phyloP scores from a whole-genome alignment of 2,329 filamentous ascomycete species.

The Zymoseptoria tritici region DNA sequence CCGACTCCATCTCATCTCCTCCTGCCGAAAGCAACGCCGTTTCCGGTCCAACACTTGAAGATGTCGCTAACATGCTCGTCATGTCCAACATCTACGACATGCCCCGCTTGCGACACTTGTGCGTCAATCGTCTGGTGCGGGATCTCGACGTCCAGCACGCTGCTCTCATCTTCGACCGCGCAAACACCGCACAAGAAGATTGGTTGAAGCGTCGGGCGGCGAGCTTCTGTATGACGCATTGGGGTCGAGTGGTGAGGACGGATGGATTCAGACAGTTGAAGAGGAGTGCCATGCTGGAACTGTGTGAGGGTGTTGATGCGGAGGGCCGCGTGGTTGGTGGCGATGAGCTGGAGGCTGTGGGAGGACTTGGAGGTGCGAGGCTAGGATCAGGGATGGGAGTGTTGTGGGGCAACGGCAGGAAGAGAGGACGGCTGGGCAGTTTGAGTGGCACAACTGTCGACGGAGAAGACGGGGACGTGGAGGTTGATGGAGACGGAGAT shows the following conservation, averaged over 20 bases:
- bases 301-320: slow-evolving; percentile 87
- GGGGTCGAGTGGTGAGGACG: slow-evolving; percentile 88
- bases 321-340: slow-evolving; percentile 88
- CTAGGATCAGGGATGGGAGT: slow-evolving; percentile 34
- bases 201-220: slow-evolving; percentile 88
- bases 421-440: slow-evolving; percentile 37
- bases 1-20: slow-evolving; percentile 65
- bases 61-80: slow-evolving; percentile 88
- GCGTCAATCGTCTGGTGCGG: slow-evolving; percentile 79
- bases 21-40: slow-evolving; percentile 19
- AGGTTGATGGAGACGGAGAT: slow-evolving; percentile 21
- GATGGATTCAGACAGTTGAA: slow-evolving; percentile 76
- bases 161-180: slow-evolving; percentile 92
- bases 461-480: slow-evolving; percentile 32
- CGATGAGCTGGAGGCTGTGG: slow-evolving; percentile 65
- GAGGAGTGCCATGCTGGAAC: slow-evolving; percentile 72
- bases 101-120: slow-evolving; percentile 81
- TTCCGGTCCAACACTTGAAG: slow-evolving; percentile 55
- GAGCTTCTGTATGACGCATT: slow-evolving; percentile 82
- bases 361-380: slow-evolving; percentile 45
- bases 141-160: slow-evolving; percentile 93
- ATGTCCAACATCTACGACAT: slow-evolving; percentile 99
- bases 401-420: slow-evolving; percentile 32
- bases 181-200: slow-evolving; percentile 80
- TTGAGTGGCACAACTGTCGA: slow-evolving; percentile 38